Conservation (phyloP, 768 basidiomycete genomes). For the Chalciporus sphaerocephalus region DNA sequence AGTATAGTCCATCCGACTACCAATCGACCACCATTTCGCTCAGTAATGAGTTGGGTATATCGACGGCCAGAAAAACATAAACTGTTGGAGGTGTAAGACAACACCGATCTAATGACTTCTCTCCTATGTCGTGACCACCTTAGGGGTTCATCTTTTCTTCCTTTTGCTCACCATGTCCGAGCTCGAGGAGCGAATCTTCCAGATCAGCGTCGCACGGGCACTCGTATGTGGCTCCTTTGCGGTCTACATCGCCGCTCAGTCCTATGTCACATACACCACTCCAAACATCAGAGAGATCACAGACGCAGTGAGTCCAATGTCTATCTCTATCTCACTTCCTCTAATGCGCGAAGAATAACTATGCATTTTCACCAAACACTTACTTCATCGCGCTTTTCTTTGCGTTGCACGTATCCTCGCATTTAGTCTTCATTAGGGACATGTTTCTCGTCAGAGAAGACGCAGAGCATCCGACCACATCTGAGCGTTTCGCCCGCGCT, state of each 20-base stretch:
- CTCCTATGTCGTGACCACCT: background rate
- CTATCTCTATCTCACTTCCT: background rate
- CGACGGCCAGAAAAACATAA: no score
- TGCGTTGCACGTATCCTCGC: slow-evolving; percentile 26
- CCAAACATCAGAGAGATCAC: slow-evolving; percentile 27
- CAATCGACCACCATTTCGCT: no score
- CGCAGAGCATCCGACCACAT: background rate
- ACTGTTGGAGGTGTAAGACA: no score
- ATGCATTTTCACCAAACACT: slow-evolving; percentile 32
- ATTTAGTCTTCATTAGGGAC: slow-evolving; percentile 27
- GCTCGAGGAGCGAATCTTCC: background rate
- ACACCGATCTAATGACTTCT: no score
- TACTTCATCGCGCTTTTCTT: slow-evolving; percentile 32
- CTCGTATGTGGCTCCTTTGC: background rate
- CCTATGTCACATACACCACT: slow-evolving; percentile 25
- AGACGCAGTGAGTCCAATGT: slow-evolving; percentile 18
- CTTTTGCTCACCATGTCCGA: background rate
- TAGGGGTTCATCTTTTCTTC: background rate
- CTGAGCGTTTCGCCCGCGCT: background rate
- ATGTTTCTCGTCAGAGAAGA: slow-evolving; percentile 16
- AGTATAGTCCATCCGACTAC: no score
- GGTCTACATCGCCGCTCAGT: slow-evolving; percentile 26
- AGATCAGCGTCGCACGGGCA: background rate
- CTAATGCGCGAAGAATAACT: slow-evolving; percentile 26
- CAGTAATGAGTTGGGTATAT: no score